phyloP scores from a whole-genome alignment of 2,329 filamentous ascomycete species.

The Colletotrichum theobromicola region DNA sequence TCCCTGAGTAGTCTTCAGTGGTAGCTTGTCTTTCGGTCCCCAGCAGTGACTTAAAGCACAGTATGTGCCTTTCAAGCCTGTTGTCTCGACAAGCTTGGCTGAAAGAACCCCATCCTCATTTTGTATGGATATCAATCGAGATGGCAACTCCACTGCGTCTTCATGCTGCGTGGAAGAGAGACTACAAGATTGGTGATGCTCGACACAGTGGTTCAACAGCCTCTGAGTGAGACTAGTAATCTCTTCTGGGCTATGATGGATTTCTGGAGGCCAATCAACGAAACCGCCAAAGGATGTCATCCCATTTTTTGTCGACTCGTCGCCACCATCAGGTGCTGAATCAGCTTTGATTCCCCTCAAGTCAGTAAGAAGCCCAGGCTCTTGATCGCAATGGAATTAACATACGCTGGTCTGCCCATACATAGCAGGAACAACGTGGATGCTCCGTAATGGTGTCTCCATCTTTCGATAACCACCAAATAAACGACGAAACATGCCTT shows the following conservation, averaged over 20 bases:
- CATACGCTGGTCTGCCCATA: background rate
- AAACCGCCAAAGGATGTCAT: too few relatives aligned
- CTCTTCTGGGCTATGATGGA: background rate
- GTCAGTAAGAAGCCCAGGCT: too few relatives aligned
- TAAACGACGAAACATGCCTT: too few relatives aligned
- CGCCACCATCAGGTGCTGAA: too few relatives aligned
- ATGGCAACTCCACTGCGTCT: rapidly evolving
- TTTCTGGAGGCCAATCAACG: background rate
- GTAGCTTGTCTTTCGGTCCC: rapidly evolving
- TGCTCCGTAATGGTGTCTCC: too few relatives aligned
- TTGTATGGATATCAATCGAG: background rate
- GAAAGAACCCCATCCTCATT: background rate
- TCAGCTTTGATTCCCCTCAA: too few relatives aligned
- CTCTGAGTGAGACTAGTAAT: too few relatives aligned
- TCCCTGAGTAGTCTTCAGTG: background rate
- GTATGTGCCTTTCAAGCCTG: background rate
- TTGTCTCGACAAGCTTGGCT: background rate
- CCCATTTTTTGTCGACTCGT: too few relatives aligned
- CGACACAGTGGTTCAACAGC: background rate
- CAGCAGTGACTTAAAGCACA: background rate
- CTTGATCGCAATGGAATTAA: background rate
- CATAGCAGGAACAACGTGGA: background rate
- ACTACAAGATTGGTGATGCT: rapidly evolving
- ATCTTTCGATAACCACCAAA: too few relatives aligned
- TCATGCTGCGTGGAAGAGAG: rapidly evolving